Percentiles rank a stretch among this genome's conserved stretches.
phyloP scores from a whole-genome alignment of 2,329 filamentous ascomycete genomes.

The Penicillium concentricum region DNA sequence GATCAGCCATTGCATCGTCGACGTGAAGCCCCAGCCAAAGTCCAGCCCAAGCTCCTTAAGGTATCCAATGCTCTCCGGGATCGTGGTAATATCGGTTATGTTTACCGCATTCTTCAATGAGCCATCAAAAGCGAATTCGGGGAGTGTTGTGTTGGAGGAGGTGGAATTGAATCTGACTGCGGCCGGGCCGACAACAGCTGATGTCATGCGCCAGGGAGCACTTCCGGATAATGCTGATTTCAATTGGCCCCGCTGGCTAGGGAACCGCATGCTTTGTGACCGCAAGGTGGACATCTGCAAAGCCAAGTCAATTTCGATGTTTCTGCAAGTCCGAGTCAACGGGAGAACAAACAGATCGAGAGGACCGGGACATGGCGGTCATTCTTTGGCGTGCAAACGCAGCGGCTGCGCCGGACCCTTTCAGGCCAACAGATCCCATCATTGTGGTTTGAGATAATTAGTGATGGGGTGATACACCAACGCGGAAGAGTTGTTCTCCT shows the following conservation, averaged over 20 bases:
- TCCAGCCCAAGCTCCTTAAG: slow-evolving; percentile 80
- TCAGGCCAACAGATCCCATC: slow-evolving; percentile 57
- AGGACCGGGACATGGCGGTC: slow-evolving; percentile 28
- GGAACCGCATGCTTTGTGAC: slow-evolving; percentile 23
- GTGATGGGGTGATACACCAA: slow-evolving; percentile 9
- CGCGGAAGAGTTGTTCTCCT: slow-evolving; percentile 19
- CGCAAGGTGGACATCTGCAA: slow-evolving; percentile 38
- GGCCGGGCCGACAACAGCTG: slow-evolving; percentile 23
- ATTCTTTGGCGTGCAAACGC: slow-evolving; percentile 34
- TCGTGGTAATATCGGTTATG: slow-evolving; percentile 48
- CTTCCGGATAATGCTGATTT: slow-evolving; percentile 22
- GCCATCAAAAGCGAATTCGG: slow-evolving; percentile 14
- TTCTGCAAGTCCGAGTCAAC: slow-evolving; percentile 3
- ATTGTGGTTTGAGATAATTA: slow-evolving; percentile 39
- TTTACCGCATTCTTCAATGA: slow-evolving; percentile 22
- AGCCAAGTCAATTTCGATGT: slow-evolving; percentile 18
- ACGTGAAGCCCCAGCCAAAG: slow-evolving; percentile 78
- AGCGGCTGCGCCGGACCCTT: slow-evolving; percentile 48
- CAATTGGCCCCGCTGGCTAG: slow-evolving; percentile 20
- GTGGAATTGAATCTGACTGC: slow-evolving; percentile 42
- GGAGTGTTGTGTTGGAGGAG: slow-evolving; percentile 21
- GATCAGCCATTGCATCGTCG: slow-evolving; percentile 69
- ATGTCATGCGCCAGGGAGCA: slow-evolving; percentile 24
- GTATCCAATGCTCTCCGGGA: slow-evolving; percentile 78
- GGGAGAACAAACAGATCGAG: slow-evolving; percentile 37